A percentile compares a stretch with the other conserved stretches of the same genome.
Conservation (phyloP, 306 rosid genomes). For the Cucumis hystrix region DNA sequence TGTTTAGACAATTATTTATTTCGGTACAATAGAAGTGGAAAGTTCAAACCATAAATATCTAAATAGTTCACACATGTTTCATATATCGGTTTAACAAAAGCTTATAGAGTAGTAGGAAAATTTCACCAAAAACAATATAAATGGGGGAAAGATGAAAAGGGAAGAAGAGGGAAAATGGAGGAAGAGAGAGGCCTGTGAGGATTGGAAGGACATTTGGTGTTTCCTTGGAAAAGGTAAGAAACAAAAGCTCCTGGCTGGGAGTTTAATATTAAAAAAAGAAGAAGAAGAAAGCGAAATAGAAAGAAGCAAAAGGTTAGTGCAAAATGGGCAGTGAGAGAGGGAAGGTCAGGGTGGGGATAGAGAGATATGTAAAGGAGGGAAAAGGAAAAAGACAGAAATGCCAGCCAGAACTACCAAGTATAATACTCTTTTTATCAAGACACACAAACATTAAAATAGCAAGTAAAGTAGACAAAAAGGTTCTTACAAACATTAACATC, state of each 20-base stretch:
- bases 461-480: background rate
- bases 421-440: background rate
- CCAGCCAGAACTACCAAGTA: background rate
- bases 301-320: background rate
- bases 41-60: too few species aligned
- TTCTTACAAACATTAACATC: background rate
- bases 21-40: too few species aligned
- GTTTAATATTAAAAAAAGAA: background rate
- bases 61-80: too few species aligned
- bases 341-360: background rate
- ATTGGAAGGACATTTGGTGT: background rate
- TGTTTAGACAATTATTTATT: too few species aligned
- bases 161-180: background rate
- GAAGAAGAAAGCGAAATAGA: background rate
- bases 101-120: too few species aligned
- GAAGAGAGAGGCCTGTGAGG: background rate
- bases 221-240: background rate
- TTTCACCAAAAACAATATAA: too few species aligned
- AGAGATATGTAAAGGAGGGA: background rate
- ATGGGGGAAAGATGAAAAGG: too few species aligned
- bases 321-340: constrained; percentile 1
- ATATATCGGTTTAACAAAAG: too few species aligned
- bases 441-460: background rate
- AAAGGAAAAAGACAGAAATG: background rate
- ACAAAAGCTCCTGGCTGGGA: background rate